phyloP scores from a whole-genome alignment of 805 yeast genomes.

The Pichia membranifaciens region DNA sequence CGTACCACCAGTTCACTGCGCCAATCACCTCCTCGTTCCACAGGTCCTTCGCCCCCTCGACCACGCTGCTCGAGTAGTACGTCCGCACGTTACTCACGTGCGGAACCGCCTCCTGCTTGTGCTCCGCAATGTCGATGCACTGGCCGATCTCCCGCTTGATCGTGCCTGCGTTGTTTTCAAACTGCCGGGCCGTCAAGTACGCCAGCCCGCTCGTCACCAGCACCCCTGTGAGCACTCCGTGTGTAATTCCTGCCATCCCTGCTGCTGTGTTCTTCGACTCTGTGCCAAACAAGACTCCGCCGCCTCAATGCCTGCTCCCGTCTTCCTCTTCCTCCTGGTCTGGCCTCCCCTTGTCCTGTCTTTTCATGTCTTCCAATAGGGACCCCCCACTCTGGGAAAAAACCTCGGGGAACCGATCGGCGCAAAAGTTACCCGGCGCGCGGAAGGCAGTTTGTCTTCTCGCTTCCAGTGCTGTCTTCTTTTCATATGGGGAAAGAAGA shows the following conservation, averaged over 20 bases:
- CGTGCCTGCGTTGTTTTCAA: slow-evolving; percentile 41
- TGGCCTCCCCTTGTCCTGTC: no score
- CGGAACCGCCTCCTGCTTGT: slow-evolving; percentile 45
- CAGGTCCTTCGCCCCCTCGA: slow-evolving; percentile 65
- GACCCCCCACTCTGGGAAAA: no score
- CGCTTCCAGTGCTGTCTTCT: no score
- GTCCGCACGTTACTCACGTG: slow-evolving; percentile 39
- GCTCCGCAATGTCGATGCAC: slow-evolving; percentile 45
- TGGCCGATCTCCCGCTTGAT: slow-evolving; percentile 43
- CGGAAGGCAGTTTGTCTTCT: no score
- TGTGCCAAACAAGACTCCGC: no score
- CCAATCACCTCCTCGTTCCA: slow-evolving; percentile 73
- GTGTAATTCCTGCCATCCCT: slow-evolving; percentile 41
- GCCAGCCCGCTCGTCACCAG: slow-evolving; percentile 57
- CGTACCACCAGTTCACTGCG: slow-evolving; percentile 58
- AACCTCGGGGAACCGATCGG: no score
- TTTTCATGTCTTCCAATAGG: no score
- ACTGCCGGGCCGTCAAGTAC: slow-evolving; percentile 54
- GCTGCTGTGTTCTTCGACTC: neutral
- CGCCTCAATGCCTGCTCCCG: no score
- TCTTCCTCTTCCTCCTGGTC: no score
- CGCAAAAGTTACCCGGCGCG: no score
- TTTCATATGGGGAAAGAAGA: no score
- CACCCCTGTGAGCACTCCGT: slow-evolving; percentile 56
- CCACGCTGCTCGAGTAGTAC: slow-evolving; percentile 41